Evolutionary conservation across 352 stramenopile genomes (phyloP), one percentile per base, ranked within the genome.

Genomic region (Phytophthora macrochlamydospora): DNA sequence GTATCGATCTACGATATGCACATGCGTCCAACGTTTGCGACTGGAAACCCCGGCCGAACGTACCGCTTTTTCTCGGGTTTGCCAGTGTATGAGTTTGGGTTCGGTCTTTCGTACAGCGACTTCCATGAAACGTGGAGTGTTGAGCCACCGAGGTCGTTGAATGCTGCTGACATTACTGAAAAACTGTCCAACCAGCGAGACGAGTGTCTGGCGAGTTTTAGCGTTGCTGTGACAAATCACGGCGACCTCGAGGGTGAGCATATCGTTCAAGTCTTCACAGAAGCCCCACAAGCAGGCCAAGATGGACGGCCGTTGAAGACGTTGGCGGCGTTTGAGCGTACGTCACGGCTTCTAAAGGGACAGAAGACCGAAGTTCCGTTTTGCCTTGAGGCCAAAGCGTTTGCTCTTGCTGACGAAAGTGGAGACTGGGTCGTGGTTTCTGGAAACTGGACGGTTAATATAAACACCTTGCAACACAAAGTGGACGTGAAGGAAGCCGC

Each of bases 41-140:
- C 74, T 4, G 78, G 71, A 2, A 87, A 89, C 44, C 85, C 83
- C 3, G 91, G 91, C 2, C 75, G 90, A 28, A 96, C 91, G 4
- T 94, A 97, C 55, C 85, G 91, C 13, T 97, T 97, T 51, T 94
- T 87, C 71, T 79, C 56, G 12, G 89, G 82, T 12, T 30, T 64
- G 9, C 69, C 75, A 0, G 81, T 97, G 18, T 93, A 85, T 55
- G 57, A 62, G 18, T 97, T 97, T 68, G 91, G 91, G 1, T 70
- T 78, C 6, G 91, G 91, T 2, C 44, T 97, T 18, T 94, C 81
- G 46, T 97, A 96, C 74, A 92, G 79, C 35, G 71, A 66, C 2
- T 95, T 96, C 40, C 37, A 59, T 45, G 57, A 92, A 28, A 58
- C 61, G 73, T 93, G 53, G 74, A 63, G 55, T 31, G 42, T 45